Conservation (phyloP, 2,329 filamentous ascomycete species). For the Bipolaris cookei region DNA sequence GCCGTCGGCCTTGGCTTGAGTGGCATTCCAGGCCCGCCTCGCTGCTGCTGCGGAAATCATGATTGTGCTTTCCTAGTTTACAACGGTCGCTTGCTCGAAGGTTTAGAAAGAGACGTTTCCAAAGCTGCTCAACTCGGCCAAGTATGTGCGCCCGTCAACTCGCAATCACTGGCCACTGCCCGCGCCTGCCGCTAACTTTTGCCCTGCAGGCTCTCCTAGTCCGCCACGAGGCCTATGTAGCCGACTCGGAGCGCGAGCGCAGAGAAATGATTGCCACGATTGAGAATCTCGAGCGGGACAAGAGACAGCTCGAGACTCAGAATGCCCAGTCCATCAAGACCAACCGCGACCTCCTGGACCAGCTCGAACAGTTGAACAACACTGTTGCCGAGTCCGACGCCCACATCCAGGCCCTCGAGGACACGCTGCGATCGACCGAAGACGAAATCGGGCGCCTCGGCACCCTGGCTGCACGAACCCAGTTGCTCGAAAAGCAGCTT, state of each 20-base stretch:
- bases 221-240: conserved; percentile 93
- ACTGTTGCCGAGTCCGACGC: conserved; percentile 80
- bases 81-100: conserved; percentile 78
- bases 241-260: conserved; percentile 86
- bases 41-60: conserved; percentile 83
- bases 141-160: conserved; percentile 62
- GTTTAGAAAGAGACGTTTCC: conserved; percentile 84
- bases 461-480: conserved; percentile 73
- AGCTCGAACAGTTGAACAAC: conserved; percentile 83
- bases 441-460: conserved; percentile 77
- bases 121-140: conserved; percentile 88
- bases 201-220: conserved; percentile 82
- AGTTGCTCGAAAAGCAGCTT: conserved; percentile 81
- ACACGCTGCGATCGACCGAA: conserved; percentile 77
- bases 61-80: conserved; percentile 82
- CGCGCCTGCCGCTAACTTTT: conserved; percentile 68
- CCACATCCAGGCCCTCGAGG: conserved; percentile 77
- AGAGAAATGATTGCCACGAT: conserved; percentile 74
- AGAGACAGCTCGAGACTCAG: conserved; percentile 70
- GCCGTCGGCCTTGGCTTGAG: conserved; percentile 26
- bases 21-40: conserved; percentile 42
- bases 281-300: conserved; percentile 74
- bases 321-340: conserved; percentile 83
- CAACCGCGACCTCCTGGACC: conserved; percentile 79
- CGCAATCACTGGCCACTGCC: conserved; percentile 10